phyloP scores from a whole-genome alignment of 225 moss, liverwort and hornwort species.

The Pseudisothecium myosuroides region DNA sequence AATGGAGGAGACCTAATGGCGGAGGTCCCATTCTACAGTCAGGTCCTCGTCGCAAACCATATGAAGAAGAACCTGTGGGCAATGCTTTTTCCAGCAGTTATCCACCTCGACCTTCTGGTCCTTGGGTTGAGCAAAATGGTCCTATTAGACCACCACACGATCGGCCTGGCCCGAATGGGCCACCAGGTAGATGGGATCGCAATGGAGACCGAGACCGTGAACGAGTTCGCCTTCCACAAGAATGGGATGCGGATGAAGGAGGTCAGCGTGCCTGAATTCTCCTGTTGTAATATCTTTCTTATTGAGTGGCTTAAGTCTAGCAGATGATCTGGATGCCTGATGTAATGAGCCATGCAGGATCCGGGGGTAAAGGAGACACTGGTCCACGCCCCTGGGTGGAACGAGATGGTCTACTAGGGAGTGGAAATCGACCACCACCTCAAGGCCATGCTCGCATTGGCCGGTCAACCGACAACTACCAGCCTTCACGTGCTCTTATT shows the following conservation, averaged over 20 bases:
- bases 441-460: constrained; percentile 29
- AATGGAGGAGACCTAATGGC: constrained; percentile 87
- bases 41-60: constrained; percentile 74
- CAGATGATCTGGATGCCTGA: not conserved
- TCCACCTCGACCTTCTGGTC: constrained; percentile 83
- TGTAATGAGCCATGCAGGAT: not conserved
- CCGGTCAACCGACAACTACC: constrained; percentile 28
- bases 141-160: constrained; percentile 53
- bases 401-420: constrained; percentile 53
- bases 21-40: constrained; percentile 54
- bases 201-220: constrained; percentile 70
- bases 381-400: constrained; percentile 46
- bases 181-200: constrained; percentile 80
- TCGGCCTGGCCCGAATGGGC: constrained; percentile 39
- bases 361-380: constrained; percentile 18
- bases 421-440: constrained; percentile 47
- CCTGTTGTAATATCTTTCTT: not conserved
- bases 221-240: constrained; percentile 66
- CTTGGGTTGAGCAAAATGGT: constrained; percentile 76
- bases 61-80: constrained; percentile 85
- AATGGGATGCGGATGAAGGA: constrained; percentile 77
- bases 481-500: constrained; percentile 39
- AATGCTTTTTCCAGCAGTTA: constrained; percentile 91
- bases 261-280: constrained; percentile 26
- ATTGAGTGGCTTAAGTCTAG: not conserved